These are phyloP conservation scores for Globisporangium abappressorium DNA, from an alignment of 352 stramenopile genomes.

Conservation along the genomic window DNA sequence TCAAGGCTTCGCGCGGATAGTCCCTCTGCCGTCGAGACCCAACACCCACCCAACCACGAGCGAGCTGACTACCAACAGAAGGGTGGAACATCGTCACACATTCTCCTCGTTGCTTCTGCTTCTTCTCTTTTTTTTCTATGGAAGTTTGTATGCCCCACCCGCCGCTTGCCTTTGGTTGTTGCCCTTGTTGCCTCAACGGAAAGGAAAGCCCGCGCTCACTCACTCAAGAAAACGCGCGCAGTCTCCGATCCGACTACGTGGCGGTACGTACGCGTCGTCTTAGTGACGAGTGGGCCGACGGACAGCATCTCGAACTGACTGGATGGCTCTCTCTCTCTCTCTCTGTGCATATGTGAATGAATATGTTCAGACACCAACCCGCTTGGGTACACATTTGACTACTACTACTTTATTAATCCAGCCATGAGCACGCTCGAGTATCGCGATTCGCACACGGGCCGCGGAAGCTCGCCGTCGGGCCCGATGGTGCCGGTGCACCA, in stretches of 20 bases:
- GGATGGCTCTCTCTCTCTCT: not conserved
- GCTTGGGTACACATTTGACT: slow-evolving; percentile 6
- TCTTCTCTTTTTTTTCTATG: slow-evolving; percentile 1
- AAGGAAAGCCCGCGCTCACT: not conserved
- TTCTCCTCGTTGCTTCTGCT: not conserved
- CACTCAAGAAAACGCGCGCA: slow-evolving; percentile 1
- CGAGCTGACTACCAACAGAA: slow-evolving; percentile 5
- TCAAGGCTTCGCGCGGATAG: too few relatives aligned
- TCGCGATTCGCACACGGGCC: slow-evolving; percentile 7
- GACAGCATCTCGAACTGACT: not conserved
- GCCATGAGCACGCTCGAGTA: slow-evolving; percentile 17
- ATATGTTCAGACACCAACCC: not conserved
- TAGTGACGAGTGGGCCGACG: not conserved
- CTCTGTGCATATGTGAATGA: not conserved
- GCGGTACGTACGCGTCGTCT: not conserved
- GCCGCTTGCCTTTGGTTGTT: not conserved
- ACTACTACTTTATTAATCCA: not conserved
- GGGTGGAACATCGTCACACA: slow-evolving; percentile 8
- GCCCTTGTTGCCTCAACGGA: not conserved
- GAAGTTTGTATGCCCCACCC: slow-evolving; percentile 3
- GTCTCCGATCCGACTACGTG: not conserved
- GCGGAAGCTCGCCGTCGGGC: slow-evolving; percentile 2
- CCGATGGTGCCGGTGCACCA: not conserved
- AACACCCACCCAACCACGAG: not conserved
- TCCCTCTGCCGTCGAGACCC: not conserved